These are phyloP conservation scores for Trametes cinnabarina DNA, from an alignment of 768 basidiomycete species.

Conservation along the genomic window DNA sequence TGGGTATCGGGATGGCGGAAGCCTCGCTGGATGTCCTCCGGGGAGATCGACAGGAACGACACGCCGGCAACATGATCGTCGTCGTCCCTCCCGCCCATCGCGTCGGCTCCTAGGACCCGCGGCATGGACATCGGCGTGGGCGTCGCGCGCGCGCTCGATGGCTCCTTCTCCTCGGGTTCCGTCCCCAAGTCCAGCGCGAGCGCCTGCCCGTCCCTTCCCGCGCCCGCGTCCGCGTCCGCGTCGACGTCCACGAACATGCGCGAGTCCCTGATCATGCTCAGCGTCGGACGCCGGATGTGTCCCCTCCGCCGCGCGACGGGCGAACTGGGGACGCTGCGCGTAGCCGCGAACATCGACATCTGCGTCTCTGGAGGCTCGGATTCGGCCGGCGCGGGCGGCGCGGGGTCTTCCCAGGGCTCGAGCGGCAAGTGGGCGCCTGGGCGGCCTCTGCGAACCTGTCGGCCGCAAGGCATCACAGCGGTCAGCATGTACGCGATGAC, in stretches of 20 bases:
- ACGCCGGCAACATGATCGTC: too few species aligned
- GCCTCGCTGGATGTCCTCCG: background rate
- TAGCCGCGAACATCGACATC: background rate
- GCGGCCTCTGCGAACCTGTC: constrained; percentile 40
- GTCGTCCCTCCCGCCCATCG: background rate
- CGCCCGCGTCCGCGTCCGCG: constrained; percentile 8
- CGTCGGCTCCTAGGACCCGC: too few species aligned
- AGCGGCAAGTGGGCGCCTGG: constrained; percentile 43
- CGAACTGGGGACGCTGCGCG: constrained; percentile 13
- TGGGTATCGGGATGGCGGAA: background rate
- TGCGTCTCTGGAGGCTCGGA: constrained; percentile 1
- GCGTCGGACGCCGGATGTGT: constrained; percentile 19
- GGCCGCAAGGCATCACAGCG: background rate
- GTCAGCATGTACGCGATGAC: constrained; percentile 9
- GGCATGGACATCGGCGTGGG: background rate
- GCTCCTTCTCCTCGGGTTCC: constrained; percentile 5
- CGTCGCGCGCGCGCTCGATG: constrained; percentile 5
- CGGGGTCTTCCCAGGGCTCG: constrained; percentile 39
- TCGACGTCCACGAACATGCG: constrained; percentile 19
- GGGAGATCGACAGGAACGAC: constrained; percentile 13
- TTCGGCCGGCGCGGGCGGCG: background rate
- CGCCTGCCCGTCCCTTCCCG: background rate
- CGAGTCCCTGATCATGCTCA: constrained; percentile 27
- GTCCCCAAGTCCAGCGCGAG: background rate
- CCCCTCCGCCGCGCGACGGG: constrained; percentile 15